These are phyloP conservation scores for Dioscorea dumetorum DNA, from an alignment of 106 monocot species.

Conservation along the genomic window DNA sequence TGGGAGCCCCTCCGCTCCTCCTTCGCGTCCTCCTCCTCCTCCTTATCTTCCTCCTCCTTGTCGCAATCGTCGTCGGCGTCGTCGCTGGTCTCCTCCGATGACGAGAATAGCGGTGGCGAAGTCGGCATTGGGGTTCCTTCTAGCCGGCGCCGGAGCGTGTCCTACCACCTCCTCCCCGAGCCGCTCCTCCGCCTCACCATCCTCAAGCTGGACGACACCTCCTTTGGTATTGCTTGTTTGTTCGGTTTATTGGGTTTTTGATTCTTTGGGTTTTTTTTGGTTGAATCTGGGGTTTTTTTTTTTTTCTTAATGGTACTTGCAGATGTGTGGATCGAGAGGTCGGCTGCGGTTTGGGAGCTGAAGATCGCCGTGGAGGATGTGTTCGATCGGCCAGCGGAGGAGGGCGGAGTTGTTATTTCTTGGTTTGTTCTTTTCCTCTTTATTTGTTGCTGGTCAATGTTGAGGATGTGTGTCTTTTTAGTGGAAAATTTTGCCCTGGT, in stretches of 20 bases:
- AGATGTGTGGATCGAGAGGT: constrained; percentile 28
- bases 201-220: constrained; percentile 25
- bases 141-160: constrained; percentile 15
- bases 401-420: constrained; percentile 12
- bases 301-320: background rate
- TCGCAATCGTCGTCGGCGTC: background rate
- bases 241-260: too few relatives aligned
- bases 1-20: background rate
- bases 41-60: background rate
- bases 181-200: constrained; percentile 19
- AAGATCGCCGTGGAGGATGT: constrained; percentile 37
- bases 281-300: background rate
- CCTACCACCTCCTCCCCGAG: constrained; percentile 25
- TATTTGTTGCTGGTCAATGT: too few relatives aligned
- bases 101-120: background rate
- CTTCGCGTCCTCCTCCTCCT: background rate
- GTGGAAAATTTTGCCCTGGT: too few relatives aligned
- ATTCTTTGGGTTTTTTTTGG: background rate
- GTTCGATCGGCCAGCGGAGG: constrained; percentile 6
- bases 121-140: background rate
- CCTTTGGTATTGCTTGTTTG: constrained; percentile 22
- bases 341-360: constrained; percentile 23
- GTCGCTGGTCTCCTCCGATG: background rate
- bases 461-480: too few relatives aligned
- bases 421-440: constrained; percentile 7